Evolutionary conservation across 306 rosid genomes (phyloP), one percentile per base, ranked within the genome.

Genomic region (Lupinus albus): DNA sequence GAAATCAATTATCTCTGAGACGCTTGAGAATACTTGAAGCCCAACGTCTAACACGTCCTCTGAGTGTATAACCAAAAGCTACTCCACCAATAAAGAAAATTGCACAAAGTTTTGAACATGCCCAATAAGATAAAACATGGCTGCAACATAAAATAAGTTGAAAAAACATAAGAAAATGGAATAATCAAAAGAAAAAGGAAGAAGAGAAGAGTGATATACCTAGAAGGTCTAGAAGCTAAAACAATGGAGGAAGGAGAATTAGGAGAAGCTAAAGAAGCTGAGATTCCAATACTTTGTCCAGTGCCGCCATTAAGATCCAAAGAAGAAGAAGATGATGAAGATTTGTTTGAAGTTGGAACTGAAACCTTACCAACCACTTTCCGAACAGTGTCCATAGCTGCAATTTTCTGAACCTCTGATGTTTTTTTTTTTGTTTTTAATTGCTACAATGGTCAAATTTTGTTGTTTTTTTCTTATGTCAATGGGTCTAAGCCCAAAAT

Each of bases 41-140:
- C 98, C 96, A 89, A 14, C 85, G 76, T 59, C 67, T 79, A n/a
- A 89, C 88, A 2, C 88, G 89, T 8, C 80, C 82, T 73, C 86
- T 88, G n/a, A 89, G 71, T 2, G 94, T 77, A 66, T 76, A 93
- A 53, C 97, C 97, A 56, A 86, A 94, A 12, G 90, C 59, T 4
- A 39, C 45, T 39, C 45, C 45, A 2, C 86, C 94, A 61, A 77
- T 85, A 76, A 93, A 93, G 76, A 84, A 88, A 79, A 93, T 7
- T 33, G 89, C 82, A 61, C 98, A 88, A 72, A 86, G 86, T 85
- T 93, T 89, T 4, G 95, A 84, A 81, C 98, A 93, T 3, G 94
- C 79, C 86, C 77, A 80, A 39, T 83, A 70, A 33, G 97, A 88
- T 0, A 87, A 76, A 20, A 61, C 55, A 53, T 80, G 81, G 15